Evolutionary conservation across 495 filamentous ascomycete genomes (phyloP), one percentile per base, ranked within the genome.

Genomic region (Penicillium ochrochloron): DNA sequence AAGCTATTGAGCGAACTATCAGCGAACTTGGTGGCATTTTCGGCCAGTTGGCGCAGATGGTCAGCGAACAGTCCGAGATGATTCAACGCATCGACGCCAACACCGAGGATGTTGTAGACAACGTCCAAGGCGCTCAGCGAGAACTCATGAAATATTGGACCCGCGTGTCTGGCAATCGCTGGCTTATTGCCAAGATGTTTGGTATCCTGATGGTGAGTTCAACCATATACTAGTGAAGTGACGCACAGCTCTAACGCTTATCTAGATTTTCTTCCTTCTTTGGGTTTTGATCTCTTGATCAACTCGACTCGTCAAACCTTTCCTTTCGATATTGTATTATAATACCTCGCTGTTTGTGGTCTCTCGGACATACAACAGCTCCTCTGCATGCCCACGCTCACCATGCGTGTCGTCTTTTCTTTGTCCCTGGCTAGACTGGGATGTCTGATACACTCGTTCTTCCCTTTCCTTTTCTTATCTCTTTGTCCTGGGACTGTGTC

Each of bases 111-210:
- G 90, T 98, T 17, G 96, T 99, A 34, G 94, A 97, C 69, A 98
- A 99, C 70, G 95, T 99, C 15, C 86, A 97, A 74, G 95, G 95
- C 31, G 95, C 95, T 12, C 95, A 99, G 73, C 86, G 94, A 46
- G 95, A 99, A 79, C 60, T 85, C 48, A 86, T 99, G 82, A 97
- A 97, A 72, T 99, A 98, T 79, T 99, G 96, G 95, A 89, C 86
- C 12, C 84, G 93, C 27, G 94, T 98, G 12, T 92, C 90, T 23
- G 91, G 93, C 29, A 99, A 98, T 82, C 85, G 95, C 70, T 98
- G 96, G 95, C 79, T 99, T 53, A 87, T 99, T 58, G 96, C 94
- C 17, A 97, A 98, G 85, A 99, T 99, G 96, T 97, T 99, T 85
- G 95, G 95, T 60, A 91, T 91, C 70, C 72, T 90, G 69, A 90